phyloP scores from a whole-genome alignment of 1,284 basidiomycete genomes.

The Austroboletus novae-zelandiae region DNA sequence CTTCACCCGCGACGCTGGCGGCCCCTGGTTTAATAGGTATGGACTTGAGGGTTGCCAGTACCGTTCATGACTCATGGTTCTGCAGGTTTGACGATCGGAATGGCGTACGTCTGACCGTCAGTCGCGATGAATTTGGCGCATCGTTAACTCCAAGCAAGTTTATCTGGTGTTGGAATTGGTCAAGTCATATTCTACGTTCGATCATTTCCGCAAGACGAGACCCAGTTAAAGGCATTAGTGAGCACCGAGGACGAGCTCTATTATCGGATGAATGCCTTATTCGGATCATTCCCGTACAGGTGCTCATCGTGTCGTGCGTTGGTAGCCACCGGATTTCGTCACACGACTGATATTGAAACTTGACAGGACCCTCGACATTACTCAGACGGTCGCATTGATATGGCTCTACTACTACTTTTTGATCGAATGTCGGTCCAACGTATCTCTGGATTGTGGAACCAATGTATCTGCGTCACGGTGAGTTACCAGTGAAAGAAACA shows the following conservation, averaged over 20 bases:
- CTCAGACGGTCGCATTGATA: conserved; percentile 1
- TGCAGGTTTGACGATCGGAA: conserved; percentile 8
- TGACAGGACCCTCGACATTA: conserved; percentile 4
- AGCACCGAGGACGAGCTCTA: neutral
- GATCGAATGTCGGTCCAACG: conserved; percentile 8
- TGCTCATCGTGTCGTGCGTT: neutral
- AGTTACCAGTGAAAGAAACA: conserved; percentile 2
- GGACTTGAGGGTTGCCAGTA: neutral
- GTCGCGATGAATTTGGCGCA: neutral
- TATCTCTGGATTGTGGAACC: neutral
- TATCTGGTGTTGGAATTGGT: conserved; percentile 15
- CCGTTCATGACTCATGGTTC: neutral
- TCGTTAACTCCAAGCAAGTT: conserved; percentile 4
- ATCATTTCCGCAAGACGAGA: conserved; percentile 17
- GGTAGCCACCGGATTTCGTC: neutral
- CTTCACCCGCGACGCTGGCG: neutral
- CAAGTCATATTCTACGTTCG: conserved; percentile 20
- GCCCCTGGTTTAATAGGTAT: conserved; percentile 13
- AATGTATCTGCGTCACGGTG: conserved; percentile 12
- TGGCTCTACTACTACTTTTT: conserved; percentile 1
- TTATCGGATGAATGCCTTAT: neutral
- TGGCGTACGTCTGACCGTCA: conserved; percentile 2
- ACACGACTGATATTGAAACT: neutral
- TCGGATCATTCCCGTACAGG: neutral
- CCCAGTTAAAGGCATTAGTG: conserved; percentile 4